phyloP scores from a whole-genome alignment of 2,329 filamentous ascomycete species.

The Chaetomium sp. region DNA sequence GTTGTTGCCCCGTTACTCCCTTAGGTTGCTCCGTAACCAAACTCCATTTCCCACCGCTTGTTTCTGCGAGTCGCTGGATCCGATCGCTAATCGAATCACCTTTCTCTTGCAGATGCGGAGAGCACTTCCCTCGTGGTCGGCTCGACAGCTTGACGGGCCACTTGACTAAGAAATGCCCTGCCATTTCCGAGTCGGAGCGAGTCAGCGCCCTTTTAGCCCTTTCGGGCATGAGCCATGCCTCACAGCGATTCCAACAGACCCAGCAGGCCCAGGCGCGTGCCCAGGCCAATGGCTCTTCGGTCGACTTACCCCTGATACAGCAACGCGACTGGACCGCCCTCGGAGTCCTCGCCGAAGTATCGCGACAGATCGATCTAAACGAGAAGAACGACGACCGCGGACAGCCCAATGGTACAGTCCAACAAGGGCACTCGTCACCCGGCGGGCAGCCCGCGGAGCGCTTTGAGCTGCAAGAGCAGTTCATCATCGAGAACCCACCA shows the following conservation, averaged over 20 bases:
- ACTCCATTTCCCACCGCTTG: conserved; percentile 12
- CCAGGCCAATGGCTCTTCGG: conserved; percentile 33
- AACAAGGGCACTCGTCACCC: conserved; percentile 23
- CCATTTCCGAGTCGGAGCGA: conserved; percentile 72
- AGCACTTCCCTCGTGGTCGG: conserved; percentile 87
- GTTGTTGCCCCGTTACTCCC: background rate
- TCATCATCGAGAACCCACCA: conserved; percentile 59
- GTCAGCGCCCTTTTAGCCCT: conserved; percentile 74
- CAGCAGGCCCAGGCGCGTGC: conserved; percentile 35
- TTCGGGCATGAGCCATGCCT: conserved; percentile 65
- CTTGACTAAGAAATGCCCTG: conserved; percentile 83
- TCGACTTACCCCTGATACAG: conserved; percentile 46
- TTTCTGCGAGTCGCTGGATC: conserved; percentile 1
- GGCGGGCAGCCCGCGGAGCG: conserved; percentile 40
- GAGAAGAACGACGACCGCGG: conserved; percentile 60
- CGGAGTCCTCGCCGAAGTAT: conserved; percentile 86
- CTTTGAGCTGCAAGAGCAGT: conserved; percentile 62
- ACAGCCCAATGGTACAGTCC: conserved; percentile 37
- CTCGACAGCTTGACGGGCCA: conserved; percentile 81
- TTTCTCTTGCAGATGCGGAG: conserved; percentile 59
- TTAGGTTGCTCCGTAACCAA: background rate
- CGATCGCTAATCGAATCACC: conserved; percentile 1
- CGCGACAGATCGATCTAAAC: conserved; percentile 71
- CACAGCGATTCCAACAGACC: conserved; percentile 36
- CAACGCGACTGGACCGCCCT: conserved; percentile 70